Evolutionary conservation across 768 basidiomycete genomes (phyloP), one percentile per base, ranked within the genome.

Genomic region (Tephrocybe sp.): DNA sequence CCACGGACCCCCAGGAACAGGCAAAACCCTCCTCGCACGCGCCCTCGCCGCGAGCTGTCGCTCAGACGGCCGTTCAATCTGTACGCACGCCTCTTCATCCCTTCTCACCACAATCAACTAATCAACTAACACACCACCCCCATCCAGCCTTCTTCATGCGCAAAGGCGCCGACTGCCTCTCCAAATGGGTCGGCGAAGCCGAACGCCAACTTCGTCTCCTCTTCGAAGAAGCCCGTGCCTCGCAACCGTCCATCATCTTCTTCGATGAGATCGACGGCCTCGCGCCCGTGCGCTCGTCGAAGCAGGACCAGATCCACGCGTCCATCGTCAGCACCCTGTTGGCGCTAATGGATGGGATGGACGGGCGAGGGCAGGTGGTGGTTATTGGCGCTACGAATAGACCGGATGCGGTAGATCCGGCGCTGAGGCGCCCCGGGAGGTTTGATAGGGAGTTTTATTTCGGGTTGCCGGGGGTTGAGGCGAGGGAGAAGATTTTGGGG

Each of bases 241-340:
- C 83, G 45, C 96, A 98, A 62, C 96, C 97, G 0, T 89, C 87
- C 57, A 98, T 98, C 68, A 98, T 99, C 63, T 99, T 99, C 74
- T 98, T 99, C 66, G 97, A 99, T 64, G 97, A 99, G 71, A 98
- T 99, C 59, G 97, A 99, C 63, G 97, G 96, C 57, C 83, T 99
- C 16, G 97, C 97, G 11, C 97, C 97, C 1, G 96, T 98, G 2
- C 87, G 97, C 40, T 96, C 93, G n/a, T 90, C 92, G 14, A 98
- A 98, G 63, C 97, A 98, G 62, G 97, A 98, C 65, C 96, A 99
- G 68, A 98, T 98, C 49, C 97, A 98, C 64, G 97, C 97, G 1
- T 94, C 91, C 23, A 94, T 99, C 57, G 97, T 99, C 6, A 92
- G 90, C 45, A 98, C 97, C 0, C 77, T 98, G 8, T 76, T 99